Conservation (phyloP, 2,329 filamentous ascomycete genomes). For the Catunica adiposa region DNA sequence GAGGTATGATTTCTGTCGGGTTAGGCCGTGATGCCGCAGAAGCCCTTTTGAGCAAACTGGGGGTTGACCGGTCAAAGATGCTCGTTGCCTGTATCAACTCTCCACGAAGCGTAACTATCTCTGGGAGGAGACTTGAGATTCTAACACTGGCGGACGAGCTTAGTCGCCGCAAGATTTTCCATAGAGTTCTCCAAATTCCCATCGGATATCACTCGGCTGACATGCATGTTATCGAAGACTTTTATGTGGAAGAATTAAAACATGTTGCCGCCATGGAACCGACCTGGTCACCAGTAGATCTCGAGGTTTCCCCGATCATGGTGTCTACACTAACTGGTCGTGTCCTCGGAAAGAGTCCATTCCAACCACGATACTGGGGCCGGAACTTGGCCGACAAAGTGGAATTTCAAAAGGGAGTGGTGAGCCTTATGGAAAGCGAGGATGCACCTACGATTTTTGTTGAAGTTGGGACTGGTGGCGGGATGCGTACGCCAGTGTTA, state of each 20-base stretch:
- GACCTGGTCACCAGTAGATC: not conserved
- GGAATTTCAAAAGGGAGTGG: slow-evolving; percentile 26
- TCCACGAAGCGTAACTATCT: slow-evolving; percentile 28
- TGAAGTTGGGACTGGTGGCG: slow-evolving; percentile 26
- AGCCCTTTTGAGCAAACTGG: slow-evolving; percentile 18
- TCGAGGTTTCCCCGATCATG: slow-evolving; percentile 19
- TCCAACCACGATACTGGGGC: slow-evolving; percentile 29
- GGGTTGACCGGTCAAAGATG: slow-evolving; percentile 15
- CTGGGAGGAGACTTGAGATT: slow-evolving; percentile 23
- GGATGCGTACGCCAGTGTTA: slow-evolving; percentile 23
- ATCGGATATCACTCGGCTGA: slow-evolving; percentile 30
- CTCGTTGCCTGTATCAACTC: slow-evolving; percentile 31
- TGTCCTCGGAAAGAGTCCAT: slow-evolving; percentile 1
- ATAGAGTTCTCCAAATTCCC: slow-evolving; percentile 23
- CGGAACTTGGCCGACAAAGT: slow-evolving; percentile 30
- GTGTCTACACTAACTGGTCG: slow-evolving; percentile 27
- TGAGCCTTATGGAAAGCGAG: slow-evolving; percentile 20
- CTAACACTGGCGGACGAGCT: slow-evolving; percentile 21
- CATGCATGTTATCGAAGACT: slow-evolving; percentile 24
- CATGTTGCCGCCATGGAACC: not conserved
- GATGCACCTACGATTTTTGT: slow-evolving; percentile 19
- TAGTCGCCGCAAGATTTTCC: slow-evolving; percentile 20
- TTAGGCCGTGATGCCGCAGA: slow-evolving; percentile 20
- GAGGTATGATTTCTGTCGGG: slow-evolving; percentile 28
- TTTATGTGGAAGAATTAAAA: slow-evolving; percentile 20